Conservation (phyloP, 495 filamentous ascomycete genomes). For the Neurospora sp. region DNA sequence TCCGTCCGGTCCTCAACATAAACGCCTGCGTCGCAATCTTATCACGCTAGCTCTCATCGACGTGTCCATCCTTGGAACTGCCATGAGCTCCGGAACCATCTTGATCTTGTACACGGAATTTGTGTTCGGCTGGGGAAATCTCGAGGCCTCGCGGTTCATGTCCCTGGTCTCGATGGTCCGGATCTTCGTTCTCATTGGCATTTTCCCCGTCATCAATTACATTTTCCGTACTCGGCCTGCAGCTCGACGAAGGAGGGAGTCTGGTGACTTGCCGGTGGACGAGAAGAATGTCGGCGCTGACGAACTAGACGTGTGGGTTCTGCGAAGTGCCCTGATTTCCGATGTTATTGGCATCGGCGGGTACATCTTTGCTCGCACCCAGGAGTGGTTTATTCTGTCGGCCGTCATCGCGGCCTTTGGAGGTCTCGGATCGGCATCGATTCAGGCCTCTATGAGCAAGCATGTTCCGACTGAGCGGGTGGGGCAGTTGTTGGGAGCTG, state of each 20-base stretch:
- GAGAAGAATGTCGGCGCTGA: conserved; percentile 61
- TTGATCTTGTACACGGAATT: conserved; percentile 70
- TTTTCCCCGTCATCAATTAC: conserved; percentile 64
- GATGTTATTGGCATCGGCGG: conserved; percentile 69
- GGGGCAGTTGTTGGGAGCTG: conserved; percentile 78
- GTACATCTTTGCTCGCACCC: conserved; percentile 52
- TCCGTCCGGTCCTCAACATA: conserved; percentile 54
- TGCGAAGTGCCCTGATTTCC: conserved; percentile 66
- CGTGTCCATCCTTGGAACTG: conserved; percentile 64
- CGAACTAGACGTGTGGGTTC: conserved; percentile 62
- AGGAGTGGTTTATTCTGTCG: conserved; percentile 49
- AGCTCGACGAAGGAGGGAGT: conserved; percentile 22
- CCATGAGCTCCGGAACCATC: conserved; percentile 69
- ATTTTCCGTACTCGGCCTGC: conserved; percentile 48
- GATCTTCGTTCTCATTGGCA: conserved; percentile 59
- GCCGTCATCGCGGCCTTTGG: conserved; percentile 67
- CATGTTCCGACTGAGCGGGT: conserved; percentile 74
- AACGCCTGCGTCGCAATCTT: conserved; percentile 63
- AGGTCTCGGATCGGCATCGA: conserved; percentile 71
- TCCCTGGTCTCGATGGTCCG: conserved; percentile 64
- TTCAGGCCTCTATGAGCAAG: conserved; percentile 78
- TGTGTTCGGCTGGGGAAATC: conserved; percentile 71
- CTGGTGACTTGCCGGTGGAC: conserved; percentile 14
- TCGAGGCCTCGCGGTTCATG: conserved; percentile 68
- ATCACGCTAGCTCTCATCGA: conserved; percentile 71